Base-by-base conservation (phyloP, 2,329 filamentous ascomycete species). In the Aspergillus terreus region DNA sequence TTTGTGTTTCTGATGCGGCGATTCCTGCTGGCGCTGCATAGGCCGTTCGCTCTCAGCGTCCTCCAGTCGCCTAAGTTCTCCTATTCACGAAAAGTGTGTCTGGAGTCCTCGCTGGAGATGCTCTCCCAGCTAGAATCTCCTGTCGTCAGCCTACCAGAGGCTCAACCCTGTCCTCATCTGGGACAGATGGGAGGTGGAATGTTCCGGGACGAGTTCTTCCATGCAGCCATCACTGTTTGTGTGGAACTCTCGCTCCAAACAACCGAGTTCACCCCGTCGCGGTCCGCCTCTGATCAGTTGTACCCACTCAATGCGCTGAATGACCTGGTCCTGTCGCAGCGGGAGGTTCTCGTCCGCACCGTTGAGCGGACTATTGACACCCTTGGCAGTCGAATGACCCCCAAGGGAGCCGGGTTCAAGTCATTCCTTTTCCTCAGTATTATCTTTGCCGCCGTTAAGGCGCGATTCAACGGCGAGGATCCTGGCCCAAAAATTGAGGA, bases 11-110 rank as follows among this genome's bases (percentile, higher is more conserved):
- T 80, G 0, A 69, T 80, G 4, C 77, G 78, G 4, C 78, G 82
- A 12, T 83, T 82, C 58, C 58, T 83, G 2, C 73, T 84, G 12
- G 72, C 76, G 1, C 67, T 85, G 0, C 82, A 85, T 55, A 75
- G 73, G 6, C 70, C 69, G 1, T 71, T 68, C 46, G 67, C 66
- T 1, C 55, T 67, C n/a, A 69, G 65, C 50, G 64, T 70, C 11
- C 57, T 61, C 10, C 54, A 60, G 3, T 57, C 68, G 4, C 68
- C 68, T 0, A 63, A 66, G 49, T 72, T 63, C 44, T 69, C 68
- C 5, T 73, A 68, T 46, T 72, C 70, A 7, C 63, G 66, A 6
- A 72, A 71, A 46, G 51, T 70, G 6, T 71, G 69, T 46, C 53
- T 71, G 0, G 70, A 72, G 33, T 62, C 62, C 12, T 66, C 69